Evolutionary conservation across 83 land plant species (phyloP), one percentile per base, ranked within the genome.

Genomic region (Picea abies): DNA sequence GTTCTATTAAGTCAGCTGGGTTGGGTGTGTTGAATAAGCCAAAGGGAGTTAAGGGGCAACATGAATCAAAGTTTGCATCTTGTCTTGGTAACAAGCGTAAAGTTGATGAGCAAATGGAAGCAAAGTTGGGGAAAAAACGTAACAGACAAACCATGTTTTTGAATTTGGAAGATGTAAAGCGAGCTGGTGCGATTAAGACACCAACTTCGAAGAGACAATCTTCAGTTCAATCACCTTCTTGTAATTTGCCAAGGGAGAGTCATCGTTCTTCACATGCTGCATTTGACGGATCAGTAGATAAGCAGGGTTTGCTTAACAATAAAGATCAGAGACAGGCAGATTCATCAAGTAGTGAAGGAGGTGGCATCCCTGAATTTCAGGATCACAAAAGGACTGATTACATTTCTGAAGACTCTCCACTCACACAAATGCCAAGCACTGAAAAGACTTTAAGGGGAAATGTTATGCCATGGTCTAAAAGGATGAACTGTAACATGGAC

Each of bases 111-210:
- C 90, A 87, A 15, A 92, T 86, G 76, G 97, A 94, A 82, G 95
- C 90, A 25, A 96, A 84, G 95, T 85, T 94, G 23, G 98, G 98
- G 23, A 96, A 96, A 77, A 94, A 96, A 80, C 89, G 97, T 19
- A 85, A 35, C 32, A 84, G 97, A 44, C 96, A 96, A 78, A 92
- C 94, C 5, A 82, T 91, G 89, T 90, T 96, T 83, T 83, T 96
- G 58, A 91, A 94, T 78, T 76, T 91, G 65, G 97, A 96, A 81
- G 97, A 92, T 80, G 91, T 89, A 0, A 88, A 89, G 79, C 89
- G 87, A 78, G 96, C 91, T 68, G 90, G 89, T 11, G 78, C 93
- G 19, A 81, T 88, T 22, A 96, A 94, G 76, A 80, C 86, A 61
- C 83, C 90, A 56, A 85, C 91, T 11, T 88, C 91, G 23, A 87